Conservation (phyloP, 2,329 filamentous ascomycete species). For the Chrysoporthe austroafricana region DNA sequence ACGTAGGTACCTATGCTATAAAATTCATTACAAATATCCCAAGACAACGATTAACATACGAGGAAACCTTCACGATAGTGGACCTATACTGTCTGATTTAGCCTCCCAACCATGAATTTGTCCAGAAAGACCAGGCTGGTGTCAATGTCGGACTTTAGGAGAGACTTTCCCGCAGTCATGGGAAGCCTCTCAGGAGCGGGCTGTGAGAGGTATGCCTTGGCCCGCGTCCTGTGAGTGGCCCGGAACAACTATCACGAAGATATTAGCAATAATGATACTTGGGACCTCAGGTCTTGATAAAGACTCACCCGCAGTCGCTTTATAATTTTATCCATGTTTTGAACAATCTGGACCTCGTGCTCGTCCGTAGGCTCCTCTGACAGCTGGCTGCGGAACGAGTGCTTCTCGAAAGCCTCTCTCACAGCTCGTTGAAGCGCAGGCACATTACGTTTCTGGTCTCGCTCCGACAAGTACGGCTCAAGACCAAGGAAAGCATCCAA, state of each 20-base stretch:
- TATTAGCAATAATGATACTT: background rate
- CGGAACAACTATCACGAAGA: conserved; percentile 35
- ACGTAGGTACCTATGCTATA: too few relatives aligned
- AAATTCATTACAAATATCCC: too few relatives aligned
- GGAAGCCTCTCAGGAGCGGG: conserved; percentile 40
- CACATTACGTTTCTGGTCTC: conserved; percentile 33
- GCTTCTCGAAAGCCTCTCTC: conserved; percentile 30
- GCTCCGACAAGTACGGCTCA: conserved; percentile 36
- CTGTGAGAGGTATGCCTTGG: conserved; percentile 36
- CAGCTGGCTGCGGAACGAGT: conserved; percentile 32
- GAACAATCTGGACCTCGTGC: conserved; percentile 32
- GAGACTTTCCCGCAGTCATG: conserved; percentile 42
- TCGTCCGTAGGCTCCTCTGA: conserved; percentile 21
- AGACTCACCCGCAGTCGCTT: conserved; percentile 37
- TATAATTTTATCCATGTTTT: conserved; percentile 36
- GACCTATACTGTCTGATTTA: conserved; percentile 31
- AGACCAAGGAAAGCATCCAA: conserved; percentile 43
- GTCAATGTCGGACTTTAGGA: conserved; percentile 32
- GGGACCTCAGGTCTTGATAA: background rate
- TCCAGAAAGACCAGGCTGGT: conserved; percentile 31
- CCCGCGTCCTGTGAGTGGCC: conserved; percentile 37
- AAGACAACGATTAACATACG: too few relatives aligned
- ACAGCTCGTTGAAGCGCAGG: conserved; percentile 36
- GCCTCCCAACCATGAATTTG: conserved; percentile 31
- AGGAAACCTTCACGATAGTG: too few relatives aligned